A percentile compares a stretch with the other conserved stretches of the same genome.
Evolutionary conservation across 805 yeast species (phyloP).

Genomic region (Debaryomyces tyrocola): DNA sequence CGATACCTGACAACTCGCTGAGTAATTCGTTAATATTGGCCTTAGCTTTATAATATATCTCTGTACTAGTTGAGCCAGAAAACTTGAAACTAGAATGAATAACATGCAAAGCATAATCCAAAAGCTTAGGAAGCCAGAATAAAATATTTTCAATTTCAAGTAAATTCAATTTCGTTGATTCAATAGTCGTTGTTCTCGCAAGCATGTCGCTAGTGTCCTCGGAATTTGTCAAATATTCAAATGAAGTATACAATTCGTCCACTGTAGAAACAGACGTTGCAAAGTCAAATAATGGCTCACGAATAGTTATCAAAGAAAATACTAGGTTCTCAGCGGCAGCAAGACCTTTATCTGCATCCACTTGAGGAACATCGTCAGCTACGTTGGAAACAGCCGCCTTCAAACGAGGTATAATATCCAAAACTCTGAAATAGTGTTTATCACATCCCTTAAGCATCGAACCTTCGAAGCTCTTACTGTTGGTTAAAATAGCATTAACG

Average conservation of each 20-base stretch:
- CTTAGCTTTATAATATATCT: conserved; percentile 17
- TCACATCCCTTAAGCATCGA: conserved; percentile 42
- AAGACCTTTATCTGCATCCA: conserved; percentile 73
- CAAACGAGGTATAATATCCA: conserved; percentile 80
- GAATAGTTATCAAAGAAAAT: conserved; percentile 52
- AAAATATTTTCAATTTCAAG: conserved; percentile 12
- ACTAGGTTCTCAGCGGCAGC: conserved; percentile 75
- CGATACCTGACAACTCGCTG: conserved; percentile 20
- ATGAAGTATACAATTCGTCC: conserved; percentile 10
- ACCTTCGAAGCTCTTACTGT: conserved; percentile 45
- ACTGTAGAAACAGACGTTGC: conserved; percentile 17
- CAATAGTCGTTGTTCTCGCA: conserved; percentile 14
- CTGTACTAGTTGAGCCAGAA: conserved; percentile 5
- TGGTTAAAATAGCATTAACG: conserved; percentile 61
- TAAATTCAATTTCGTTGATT: conserved; percentile 18
- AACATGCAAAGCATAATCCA: conserved; percentile 31
- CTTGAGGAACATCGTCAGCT: conserved; percentile 71
- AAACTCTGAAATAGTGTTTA: conserved; percentile 59
- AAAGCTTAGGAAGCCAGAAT: conserved; percentile 36
- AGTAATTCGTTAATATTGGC: conserved; percentile 11
- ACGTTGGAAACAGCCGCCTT: conserved; percentile 61
- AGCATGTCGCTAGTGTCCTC: conserved; percentile 9
- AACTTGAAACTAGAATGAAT: conserved; percentile 11
- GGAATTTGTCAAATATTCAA: conserved; percentile 13
- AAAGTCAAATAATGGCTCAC: conserved; percentile 47